Evolutionary conservation across 257 asterid genomes (phyloP).

Genomic region (Lithospermum erythrorhizon): DNA sequence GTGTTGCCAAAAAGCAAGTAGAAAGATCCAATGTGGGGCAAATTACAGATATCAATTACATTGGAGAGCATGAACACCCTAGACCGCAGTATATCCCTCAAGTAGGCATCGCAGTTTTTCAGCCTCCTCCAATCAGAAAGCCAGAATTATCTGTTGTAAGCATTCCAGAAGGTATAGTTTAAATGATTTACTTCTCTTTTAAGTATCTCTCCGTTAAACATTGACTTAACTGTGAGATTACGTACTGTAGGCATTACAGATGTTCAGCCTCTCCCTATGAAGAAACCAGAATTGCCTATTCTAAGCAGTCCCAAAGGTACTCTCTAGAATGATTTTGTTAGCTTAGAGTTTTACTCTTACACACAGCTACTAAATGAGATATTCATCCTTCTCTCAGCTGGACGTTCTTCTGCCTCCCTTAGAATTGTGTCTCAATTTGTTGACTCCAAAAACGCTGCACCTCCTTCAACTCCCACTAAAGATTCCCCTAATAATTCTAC

Average conservation of each 20-base stretch:
- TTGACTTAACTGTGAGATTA: background rate
- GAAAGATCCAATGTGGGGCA: slow-evolving; percentile 76
- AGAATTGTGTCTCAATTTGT: slow-evolving; percentile 23
- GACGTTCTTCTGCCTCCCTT: slow-evolving; percentile 23
- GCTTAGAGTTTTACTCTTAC: background rate
- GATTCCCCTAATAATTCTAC: slow-evolving; percentile 19
- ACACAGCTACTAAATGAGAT: background rate
- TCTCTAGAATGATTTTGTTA: background rate
- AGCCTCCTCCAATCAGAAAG: slow-evolving; percentile 23
- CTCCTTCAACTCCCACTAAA: slow-evolving; percentile 23
- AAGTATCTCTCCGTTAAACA: background rate
- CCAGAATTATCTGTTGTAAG: slow-evolving; percentile 22
- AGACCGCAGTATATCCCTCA: slow-evolving; percentile 48
- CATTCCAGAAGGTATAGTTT: slow-evolving; percentile 29
- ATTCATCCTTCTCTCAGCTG: slow-evolving; percentile 17
- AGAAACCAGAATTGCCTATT: background rate
- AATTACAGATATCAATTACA: slow-evolving; percentile 56
- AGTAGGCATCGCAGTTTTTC: slow-evolving; percentile 17
- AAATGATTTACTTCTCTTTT: background rate
- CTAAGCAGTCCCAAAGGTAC: background rate
- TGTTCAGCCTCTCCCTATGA: background rate
- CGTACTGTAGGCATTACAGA: background rate
- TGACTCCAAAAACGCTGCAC: slow-evolving; percentile 11
- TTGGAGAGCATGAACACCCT: slow-evolving; percentile 68
- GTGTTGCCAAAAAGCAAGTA: slow-evolving; percentile 77